A percentile compares a stretch with the other conserved stretches of the same genome.
Evolutionary conservation across 2,329 filamentous ascomycete genomes (phyloP).

Genomic region (Beauveria pseudobassiana): DNA sequence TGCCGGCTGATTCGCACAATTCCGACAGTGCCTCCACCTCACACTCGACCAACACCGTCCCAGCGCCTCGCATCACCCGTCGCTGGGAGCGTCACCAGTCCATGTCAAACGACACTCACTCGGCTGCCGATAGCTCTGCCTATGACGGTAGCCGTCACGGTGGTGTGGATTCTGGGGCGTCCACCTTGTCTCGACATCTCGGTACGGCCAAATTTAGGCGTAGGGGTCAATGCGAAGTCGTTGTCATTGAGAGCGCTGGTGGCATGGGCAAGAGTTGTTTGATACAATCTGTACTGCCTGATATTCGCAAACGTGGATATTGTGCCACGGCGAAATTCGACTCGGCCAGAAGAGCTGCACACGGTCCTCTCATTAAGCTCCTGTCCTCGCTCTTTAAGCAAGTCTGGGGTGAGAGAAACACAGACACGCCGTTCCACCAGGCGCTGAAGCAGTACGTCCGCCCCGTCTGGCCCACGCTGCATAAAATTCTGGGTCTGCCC

Average conservation of each 20-base stretch:
- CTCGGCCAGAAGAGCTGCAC: conserved; percentile 50
- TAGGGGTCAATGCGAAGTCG: conserved; percentile 56
- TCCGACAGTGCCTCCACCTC: conserved; percentile 42
- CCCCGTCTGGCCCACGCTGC: conserved; percentile 57
- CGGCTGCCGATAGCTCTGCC: conserved; percentile 36
- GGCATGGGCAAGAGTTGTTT: conserved; percentile 60
- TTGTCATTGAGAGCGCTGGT: conserved; percentile 53
- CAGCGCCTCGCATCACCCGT: conserved; percentile 31
- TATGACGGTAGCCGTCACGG: conserved; percentile 37
- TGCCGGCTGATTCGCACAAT: conserved; percentile 33
- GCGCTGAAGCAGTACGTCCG: conserved; percentile 54
- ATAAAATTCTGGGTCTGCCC: conserved; percentile 53
- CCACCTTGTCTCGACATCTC: conserved; percentile 46
- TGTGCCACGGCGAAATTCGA: conserved; percentile 62
- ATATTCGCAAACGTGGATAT: conserved; percentile 54
- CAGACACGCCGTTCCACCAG: conserved; percentile 56
- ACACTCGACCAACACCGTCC: conserved; percentile 27
- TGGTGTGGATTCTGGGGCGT: conserved; percentile 37
- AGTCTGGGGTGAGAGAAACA: conserved; percentile 59
- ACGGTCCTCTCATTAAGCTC: conserved; percentile 57
- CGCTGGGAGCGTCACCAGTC: conserved; percentile 47
- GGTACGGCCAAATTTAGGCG: conserved; percentile 51
- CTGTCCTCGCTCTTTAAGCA: conserved; percentile 60
- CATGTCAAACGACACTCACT: conserved; percentile 41
- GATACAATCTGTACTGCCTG: conserved; percentile 54